phyloP scores from a whole-genome alignment of 371 early-diverging fungal genomes.

The Lichtheimia hyalospora region DNA sequence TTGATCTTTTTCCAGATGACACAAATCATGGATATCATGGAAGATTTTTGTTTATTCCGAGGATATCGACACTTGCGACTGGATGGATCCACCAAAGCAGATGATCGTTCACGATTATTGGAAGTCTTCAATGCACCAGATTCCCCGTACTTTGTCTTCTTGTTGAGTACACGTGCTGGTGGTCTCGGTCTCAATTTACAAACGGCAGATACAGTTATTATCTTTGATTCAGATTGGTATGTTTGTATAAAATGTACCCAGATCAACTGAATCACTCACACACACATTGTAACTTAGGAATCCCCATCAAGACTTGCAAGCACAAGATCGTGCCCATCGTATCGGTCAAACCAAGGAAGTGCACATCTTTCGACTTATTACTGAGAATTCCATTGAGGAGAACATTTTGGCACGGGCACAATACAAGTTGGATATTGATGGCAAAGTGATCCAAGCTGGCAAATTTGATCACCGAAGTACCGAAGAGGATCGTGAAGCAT shows the following conservation, averaged over 20 bases:
- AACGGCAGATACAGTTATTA: slow-evolving; percentile 99
- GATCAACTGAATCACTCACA: too few species aligned
- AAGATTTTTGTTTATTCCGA: slow-evolving; percentile 87
- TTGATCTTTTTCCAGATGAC: slow-evolving; percentile 99
- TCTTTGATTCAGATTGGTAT: slow-evolving; percentile 99
- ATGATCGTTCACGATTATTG: slow-evolving; percentile 86
- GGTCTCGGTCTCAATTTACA: slow-evolving; percentile 99
- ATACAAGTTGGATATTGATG: slow-evolving; percentile 95
- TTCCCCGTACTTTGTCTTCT: slow-evolving; percentile 89
- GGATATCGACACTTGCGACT: slow-evolving; percentile 86
- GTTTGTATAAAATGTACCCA: too few species aligned
- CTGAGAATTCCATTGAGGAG: slow-evolving; percentile 96
- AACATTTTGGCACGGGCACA: slow-evolving; percentile 95
- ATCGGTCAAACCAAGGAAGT: slow-evolving; percentile 99
- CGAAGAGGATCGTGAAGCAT: slow-evolving; percentile 89
- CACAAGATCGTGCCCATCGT: slow-evolving; percentile 99
- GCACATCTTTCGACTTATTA: slow-evolving; percentile 97
- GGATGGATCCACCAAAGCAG: slow-evolving; percentile 95
- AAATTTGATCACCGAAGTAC: slow-evolving; percentile 97
- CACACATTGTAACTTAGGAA: too few species aligned
- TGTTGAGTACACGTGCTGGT: slow-evolving; percentile 99
- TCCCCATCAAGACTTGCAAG: slow-evolving; percentile 99
- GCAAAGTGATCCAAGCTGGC: slow-evolving; percentile 98
- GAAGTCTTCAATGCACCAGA: slow-evolving; percentile 83
- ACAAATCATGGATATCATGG: slow-evolving; percentile 95